Base-by-base conservation (phyloP, 768 basidiomycete species). In the Psilocybe subaeruginosa region DNA sequence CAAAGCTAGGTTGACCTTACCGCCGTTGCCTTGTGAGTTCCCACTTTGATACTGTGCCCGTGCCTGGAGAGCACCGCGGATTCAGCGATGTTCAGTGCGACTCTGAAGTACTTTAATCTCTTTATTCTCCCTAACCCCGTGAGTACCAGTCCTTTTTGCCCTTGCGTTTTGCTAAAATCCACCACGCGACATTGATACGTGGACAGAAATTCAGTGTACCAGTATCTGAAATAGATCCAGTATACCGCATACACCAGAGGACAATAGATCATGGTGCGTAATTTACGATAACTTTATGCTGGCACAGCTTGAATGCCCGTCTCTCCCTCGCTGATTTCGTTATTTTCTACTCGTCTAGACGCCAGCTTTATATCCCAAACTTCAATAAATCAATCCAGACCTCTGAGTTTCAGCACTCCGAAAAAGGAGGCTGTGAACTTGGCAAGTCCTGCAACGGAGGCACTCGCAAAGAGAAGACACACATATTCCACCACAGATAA, bases 121-220 rank as follows among this genome's bases (percentile, higher is more conserved):
- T 62, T 66, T 17, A 55, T 70, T 53, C 59, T 66, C 29, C 69
- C 69, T 17, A 65, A 62, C 54, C 69, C 69, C 35, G 69, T 70
- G 43, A 61, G 62, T 58, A 16, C 9, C 33, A 35, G 6, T 6
- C 33, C 33, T 3, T 4, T 35, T 11, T 2, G 11, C 33, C 33
- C 3, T 35, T 35, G 11, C 11, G 33, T 35, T 11, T 6, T 11
- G 7, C 11, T 35, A 7, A 35, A 6, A 35, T 35, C 33, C 11
- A 35, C 6, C 33, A 11, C 11, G 2, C 33, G 6, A 11, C 33
- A 7, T 35, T 11, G 11, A 35, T 3, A 43, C 48, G 41, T 39
- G 51, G 12, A 46, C 48, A 64, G 64, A 65, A 61, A 41, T 65
- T 65, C 33, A 47, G 41, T 35, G 51, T 65, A 9, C 64, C 64